A percentile compares a stretch with the other conserved stretches of the same genome.
These are phyloP conservation scores for Xylaria sp. DNA, from an alignment of 2,329 filamentous ascomycete species.

Conservation along the genomic window DNA sequence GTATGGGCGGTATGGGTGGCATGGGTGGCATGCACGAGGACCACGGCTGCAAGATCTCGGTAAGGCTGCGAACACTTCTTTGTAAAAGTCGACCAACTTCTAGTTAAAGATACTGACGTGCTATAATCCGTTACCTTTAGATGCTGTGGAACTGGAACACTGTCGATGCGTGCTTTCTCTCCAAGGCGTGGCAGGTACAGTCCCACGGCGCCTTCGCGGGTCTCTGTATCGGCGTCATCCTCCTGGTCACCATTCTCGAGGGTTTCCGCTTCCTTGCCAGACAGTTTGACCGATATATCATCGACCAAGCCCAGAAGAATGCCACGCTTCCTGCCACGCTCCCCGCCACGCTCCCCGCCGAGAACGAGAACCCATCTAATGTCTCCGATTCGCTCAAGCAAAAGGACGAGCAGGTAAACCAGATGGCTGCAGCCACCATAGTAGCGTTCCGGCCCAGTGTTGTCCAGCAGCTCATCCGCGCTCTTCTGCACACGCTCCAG, in stretches of 20 bases:
- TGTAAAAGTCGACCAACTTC: background rate
- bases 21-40: background rate
- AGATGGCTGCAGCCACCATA: background rate
- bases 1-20: conserved; percentile 26
- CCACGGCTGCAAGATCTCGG: conserved; percentile 41
- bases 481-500: conserved; percentile 74
- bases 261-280: conserved; percentile 74
- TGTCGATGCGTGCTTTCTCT: conserved; percentile 77
- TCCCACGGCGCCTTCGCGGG: conserved; percentile 78
- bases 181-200: conserved; percentile 76
- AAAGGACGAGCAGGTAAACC: conserved; percentile 22
- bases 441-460: conserved; percentile 65
- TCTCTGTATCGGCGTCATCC: conserved; percentile 79
- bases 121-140: conserved; percentile 51
- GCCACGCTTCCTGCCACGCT: conserved; percentile 33
- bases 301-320: conserved; percentile 56
- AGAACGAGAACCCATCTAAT: conserved; percentile 32
- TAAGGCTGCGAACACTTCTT: conserved; percentile 27
- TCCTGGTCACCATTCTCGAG: conserved; percentile 79
- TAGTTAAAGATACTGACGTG: background rate
- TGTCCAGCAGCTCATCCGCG: conserved; percentile 73
- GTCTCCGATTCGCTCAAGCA: conserved; percentile 42
- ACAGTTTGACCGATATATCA: conserved; percentile 76
- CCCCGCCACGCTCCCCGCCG: conserved; percentile 33
- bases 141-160: conserved; percentile 87